Conservation (phyloP, 2,329 filamentous ascomycete species). For the Aspergillus quadricinctus region DNA sequence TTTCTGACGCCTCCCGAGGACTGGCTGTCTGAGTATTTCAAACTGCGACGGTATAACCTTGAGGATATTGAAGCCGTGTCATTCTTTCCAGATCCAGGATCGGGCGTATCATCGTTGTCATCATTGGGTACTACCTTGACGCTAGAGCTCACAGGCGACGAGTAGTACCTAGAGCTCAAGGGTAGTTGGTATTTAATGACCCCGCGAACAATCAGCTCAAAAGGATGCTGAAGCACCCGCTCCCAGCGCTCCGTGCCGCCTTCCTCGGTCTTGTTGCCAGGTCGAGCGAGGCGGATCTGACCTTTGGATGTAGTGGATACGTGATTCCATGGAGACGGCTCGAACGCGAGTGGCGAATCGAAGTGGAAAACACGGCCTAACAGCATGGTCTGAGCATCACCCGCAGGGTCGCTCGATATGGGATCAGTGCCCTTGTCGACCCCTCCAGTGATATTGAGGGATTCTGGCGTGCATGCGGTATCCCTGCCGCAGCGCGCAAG, state of each 20-base stretch:
- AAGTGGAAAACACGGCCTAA: constrained; percentile 85
- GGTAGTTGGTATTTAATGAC: constrained; percentile 77
- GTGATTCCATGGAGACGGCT: constrained; percentile 80
- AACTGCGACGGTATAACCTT: constrained; percentile 3
- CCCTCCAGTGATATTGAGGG: constrained; percentile 24
- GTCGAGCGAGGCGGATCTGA: constrained; percentile 74
- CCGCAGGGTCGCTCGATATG: constrained; percentile 53
- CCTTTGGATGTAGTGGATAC: constrained; percentile 69
- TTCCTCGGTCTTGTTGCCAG: constrained; percentile 80
- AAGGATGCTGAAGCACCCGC: constrained; percentile 81
- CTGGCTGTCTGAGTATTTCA: constrained; percentile 2
- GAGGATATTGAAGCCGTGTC: constrained; percentile 24
- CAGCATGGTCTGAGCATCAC: constrained; percentile 73
- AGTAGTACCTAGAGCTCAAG: constrained; percentile 51
- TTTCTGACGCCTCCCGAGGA: constrained; percentile 7
- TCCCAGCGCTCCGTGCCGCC: constrained; percentile 87
- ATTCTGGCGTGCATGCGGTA: constrained; percentile 14
- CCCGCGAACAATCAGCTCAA: constrained; percentile 87
- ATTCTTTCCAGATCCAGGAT: constrained; percentile 19
- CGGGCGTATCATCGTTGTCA: constrained; percentile 21
- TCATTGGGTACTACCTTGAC: constrained; percentile 37
- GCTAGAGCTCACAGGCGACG: constrained; percentile 45
- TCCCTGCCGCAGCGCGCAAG: constrained; percentile 23
- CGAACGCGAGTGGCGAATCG: constrained; percentile 82
- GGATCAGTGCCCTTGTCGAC: constrained; percentile 59